Conservation (phyloP, 2,329 filamentous ascomycete genomes). For the Dothideomycetes sp. region DNA sequence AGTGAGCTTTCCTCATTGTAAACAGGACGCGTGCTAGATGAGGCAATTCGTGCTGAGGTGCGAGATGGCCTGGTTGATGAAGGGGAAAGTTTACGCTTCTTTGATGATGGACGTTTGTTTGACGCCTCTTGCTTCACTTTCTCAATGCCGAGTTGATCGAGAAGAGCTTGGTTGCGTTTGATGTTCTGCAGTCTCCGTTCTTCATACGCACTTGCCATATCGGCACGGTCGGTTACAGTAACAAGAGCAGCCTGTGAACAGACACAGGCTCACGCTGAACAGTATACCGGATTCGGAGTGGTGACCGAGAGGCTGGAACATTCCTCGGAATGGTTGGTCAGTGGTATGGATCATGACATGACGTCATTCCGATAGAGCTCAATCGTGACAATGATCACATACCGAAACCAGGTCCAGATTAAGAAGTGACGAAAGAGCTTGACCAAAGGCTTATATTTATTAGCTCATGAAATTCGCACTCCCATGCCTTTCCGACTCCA, state of each 20-base stretch:
- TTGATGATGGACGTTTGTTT: slow-evolving; percentile 19
- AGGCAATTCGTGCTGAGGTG: slow-evolving; percentile 38
- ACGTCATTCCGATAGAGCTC: neutral
- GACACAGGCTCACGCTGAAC: too few species aligned
- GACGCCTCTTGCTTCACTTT: slow-evolving; percentile 11
- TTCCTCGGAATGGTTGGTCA: neutral
- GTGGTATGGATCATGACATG: neutral
- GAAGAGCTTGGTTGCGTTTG: slow-evolving; percentile 36
- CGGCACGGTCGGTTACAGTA: too few species aligned
- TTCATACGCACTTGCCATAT: slow-evolving; percentile 35
- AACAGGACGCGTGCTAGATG: slow-evolving; percentile 20
- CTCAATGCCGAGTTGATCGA: slow-evolving; percentile 36
- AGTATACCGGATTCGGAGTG: too few species aligned
- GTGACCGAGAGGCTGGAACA: too few species aligned
- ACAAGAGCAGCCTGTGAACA: too few species aligned
- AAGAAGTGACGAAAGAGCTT: neutral
- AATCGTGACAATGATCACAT: neutral
- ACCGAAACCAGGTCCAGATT: too few species aligned
- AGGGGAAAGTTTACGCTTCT: slow-evolving; percentile 28
- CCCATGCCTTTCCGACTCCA: too few species aligned
- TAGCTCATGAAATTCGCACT: neutral
- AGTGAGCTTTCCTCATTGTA: slow-evolving; percentile 27
- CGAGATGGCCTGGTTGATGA: slow-evolving; percentile 12
- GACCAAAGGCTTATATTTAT: neutral
- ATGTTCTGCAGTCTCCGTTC: slow-evolving; percentile 37